A percentile compares a stretch with the other conserved stretches of the same genome.
Conservation (phyloP, 768 basidiomycete genomes). For the Leucocoprinus birnbaumii region DNA sequence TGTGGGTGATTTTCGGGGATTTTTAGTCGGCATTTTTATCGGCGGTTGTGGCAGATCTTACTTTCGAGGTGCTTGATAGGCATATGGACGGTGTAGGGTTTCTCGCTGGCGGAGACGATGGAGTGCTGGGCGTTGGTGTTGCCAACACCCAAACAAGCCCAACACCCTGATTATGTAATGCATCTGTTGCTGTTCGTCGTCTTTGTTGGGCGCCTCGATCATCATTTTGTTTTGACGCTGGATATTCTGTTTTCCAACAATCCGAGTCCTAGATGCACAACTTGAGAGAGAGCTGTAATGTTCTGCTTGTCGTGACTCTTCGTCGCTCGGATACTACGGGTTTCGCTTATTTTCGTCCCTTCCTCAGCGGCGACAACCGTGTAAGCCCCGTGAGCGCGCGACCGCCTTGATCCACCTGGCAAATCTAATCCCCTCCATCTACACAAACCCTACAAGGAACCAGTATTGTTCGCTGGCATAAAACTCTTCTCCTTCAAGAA, state of each 20-base stretch:
- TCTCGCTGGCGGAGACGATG: conserved; percentile 23
- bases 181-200: conserved; percentile 5
- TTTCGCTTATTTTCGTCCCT: conserved; percentile 4
- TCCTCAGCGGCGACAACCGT: conserved; percentile 4
- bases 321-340: background rate
- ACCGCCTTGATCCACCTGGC: background rate
- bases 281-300: too few species aligned
- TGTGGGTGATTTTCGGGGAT: conserved; percentile 27
- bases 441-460: background rate
- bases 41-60: conserved; percentile 30
- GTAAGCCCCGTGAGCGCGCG: background rate
- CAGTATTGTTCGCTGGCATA: background rate
- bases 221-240: too few species aligned
- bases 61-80: conserved; percentile 84
- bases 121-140: conserved; percentile 34
- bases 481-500: background rate
- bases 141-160: conserved; percentile 24
- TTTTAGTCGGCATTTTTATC: background rate
- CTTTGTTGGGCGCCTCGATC: background rate
- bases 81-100: conserved; percentile 39
- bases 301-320: too few species aligned
- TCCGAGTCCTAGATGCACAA: too few species aligned
- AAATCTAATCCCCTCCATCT: background rate
- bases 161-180: conserved; percentile 24
- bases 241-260: too few species aligned